These are phyloP conservation scores for Phyllostachys edulis DNA, from an alignment of 176 grass and related monocot genomes.

Conservation along the genomic window DNA sequence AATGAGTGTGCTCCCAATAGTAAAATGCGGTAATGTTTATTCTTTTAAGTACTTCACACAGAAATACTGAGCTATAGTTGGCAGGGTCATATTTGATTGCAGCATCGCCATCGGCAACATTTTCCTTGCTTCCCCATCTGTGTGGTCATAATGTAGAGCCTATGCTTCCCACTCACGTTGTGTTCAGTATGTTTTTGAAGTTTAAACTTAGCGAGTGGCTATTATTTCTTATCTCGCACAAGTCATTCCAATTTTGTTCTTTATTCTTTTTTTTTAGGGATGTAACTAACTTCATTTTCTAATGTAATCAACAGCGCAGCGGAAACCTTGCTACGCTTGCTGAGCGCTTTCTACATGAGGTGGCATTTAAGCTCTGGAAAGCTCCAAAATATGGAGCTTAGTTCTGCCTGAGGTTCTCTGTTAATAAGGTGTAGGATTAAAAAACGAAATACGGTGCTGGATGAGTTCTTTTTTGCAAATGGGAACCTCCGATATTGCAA, in stretches of 20 bases:
- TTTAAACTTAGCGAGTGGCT: not conserved
- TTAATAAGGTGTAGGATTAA: not conserved
- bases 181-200: not conserved
- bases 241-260: not conserved
- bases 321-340: conserved; percentile 79
- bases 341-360: conserved; percentile 81
- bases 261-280: not conserved
- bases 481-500: not conserved
- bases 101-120: not conserved
- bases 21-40: not conserved
- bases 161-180: not conserved
- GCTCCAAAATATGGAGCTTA: conserved; percentile 95
- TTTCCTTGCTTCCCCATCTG: not conserved
- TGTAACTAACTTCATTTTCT: not conserved
- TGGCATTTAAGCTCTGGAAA: conserved; percentile 98
- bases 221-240: not conserved
- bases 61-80: not conserved
- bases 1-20: not conserved
- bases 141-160: not conserved
- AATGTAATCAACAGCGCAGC: conserved; percentile 38
- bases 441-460: not conserved
- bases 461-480: conserved; percentile 1
- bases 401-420: not conserved
- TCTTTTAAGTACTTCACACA: not conserved
- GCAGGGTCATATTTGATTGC: not conserved